These are phyloP conservation scores for Calonectria pauciramosa DNA, from an alignment of 2,329 filamentous ascomycete species.

Conservation along the genomic window DNA sequence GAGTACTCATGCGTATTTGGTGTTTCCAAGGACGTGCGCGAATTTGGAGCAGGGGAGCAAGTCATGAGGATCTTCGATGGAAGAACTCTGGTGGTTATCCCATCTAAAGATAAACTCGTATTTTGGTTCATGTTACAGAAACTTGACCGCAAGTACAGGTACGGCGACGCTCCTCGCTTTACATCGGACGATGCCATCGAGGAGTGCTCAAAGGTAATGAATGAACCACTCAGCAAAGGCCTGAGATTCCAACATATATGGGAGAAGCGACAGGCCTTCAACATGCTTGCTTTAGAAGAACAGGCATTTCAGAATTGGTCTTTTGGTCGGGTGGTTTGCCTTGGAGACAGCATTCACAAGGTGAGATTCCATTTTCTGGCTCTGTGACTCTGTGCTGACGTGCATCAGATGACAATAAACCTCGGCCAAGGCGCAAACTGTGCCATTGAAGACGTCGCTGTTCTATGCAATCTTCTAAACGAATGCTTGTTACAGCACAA, in stretches of 20 bases:
- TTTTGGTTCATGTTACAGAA: conserved; percentile 2
- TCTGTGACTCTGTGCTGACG: background rate
- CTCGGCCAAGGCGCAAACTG: background rate
- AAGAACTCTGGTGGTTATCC: background rate
- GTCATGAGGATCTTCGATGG: background rate
- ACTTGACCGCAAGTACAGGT: background rate
- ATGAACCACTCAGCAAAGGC: background rate
- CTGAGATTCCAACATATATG: background rate
- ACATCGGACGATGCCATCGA: background rate
- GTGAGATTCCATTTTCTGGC: background rate
- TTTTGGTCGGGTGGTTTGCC: background rate
- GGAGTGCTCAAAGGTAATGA: background rate
- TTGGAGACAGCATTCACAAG: conserved; percentile 10
- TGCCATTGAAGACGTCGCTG: background rate
- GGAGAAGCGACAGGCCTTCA: background rate
- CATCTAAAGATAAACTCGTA: background rate
- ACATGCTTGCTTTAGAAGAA: background rate
- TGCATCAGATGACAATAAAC: background rate
- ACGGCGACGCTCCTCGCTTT: background rate
- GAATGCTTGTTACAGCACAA: background rate
- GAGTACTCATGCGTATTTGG: background rate
- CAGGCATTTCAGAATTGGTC: background rate
- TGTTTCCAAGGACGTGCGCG: background rate
- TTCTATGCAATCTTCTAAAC: background rate
- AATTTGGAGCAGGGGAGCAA: background rate